These are phyloP conservation scores for Ambrosiella xylebori DNA, from an alignment of 2,329 filamentous ascomycete genomes.

Conservation along the genomic window DNA sequence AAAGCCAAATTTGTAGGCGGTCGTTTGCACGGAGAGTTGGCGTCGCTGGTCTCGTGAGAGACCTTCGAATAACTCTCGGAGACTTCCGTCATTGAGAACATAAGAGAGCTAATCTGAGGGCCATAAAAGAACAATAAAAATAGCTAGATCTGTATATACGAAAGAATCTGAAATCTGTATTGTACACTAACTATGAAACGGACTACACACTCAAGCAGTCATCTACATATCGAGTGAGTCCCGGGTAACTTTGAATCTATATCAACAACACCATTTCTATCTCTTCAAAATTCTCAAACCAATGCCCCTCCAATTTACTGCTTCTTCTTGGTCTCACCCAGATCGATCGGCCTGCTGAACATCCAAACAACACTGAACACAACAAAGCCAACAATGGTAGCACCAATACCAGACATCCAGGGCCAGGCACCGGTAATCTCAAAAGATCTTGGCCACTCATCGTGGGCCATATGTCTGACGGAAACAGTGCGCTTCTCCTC, in stretches of 20 bases:
- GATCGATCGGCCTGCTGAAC: constrained; percentile 38
- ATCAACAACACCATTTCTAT: constrained; percentile 1
- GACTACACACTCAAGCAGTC: not conserved
- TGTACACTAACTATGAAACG: constrained; percentile 5
- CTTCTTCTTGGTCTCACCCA: constrained; percentile 27
- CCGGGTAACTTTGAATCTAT: not conserved
- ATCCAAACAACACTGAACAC: constrained; percentile 79
- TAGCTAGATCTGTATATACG: not conserved
- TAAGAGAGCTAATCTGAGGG: constrained; percentile 42
- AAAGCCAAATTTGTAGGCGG: constrained; percentile 41
- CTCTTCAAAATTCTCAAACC: constrained; percentile 9
- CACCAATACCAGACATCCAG: constrained; percentile 77
- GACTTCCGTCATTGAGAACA: constrained; percentile 29
- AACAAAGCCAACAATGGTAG: constrained; percentile 70
- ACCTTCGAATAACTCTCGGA: not conserved
- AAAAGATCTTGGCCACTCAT: constrained; percentile 88
- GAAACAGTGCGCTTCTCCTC: constrained; percentile 93
- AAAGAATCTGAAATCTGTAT: not conserved
- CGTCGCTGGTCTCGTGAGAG: not conserved
- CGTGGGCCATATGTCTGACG: constrained; percentile 88
- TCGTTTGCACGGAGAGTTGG: not conserved
- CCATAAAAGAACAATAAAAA: constrained; percentile 11
- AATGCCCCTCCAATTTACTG: constrained; percentile 20
- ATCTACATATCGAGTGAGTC: not conserved
- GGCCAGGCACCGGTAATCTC: constrained; percentile 83